A percentile compares a stretch with the other conserved stretches of the same genome.
Evolutionary conservation across 768 basidiomycete species (phyloP).

Genomic region (Lactarius quietus): DNA sequence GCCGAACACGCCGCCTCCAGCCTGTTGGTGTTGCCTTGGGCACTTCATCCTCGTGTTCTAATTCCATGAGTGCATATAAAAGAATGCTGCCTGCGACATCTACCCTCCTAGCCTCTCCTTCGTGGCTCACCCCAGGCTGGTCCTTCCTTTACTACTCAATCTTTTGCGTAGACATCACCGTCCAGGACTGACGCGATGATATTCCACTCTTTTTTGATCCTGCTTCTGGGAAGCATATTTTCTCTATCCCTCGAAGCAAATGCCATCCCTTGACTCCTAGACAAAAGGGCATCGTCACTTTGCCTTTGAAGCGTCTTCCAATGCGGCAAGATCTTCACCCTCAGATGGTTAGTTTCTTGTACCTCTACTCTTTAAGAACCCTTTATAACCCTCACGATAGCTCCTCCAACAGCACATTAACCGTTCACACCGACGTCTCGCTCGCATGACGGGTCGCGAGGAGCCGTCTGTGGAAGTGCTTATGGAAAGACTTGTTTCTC

Average conservation of each 20-base stretch:
- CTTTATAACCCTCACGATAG: conserved; percentile 35
- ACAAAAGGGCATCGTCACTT: conserved; percentile 36
- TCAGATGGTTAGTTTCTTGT: conserved; percentile 37
- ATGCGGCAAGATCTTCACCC: conserved; percentile 38
- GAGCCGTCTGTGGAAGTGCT: conserved; percentile 49
- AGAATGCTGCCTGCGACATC: background rate
- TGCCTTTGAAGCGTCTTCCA: conserved; percentile 41
- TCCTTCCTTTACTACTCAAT: background rate
- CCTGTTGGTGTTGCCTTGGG: background rate
- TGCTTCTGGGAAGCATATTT: conserved; percentile 52
- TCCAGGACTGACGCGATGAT: conserved; percentile 71
- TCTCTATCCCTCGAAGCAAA: conserved; percentile 39
- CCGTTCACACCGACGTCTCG: conserved; percentile 57
- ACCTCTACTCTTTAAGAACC: no score
- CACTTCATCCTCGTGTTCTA: conserved; percentile 1
- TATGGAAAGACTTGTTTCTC: conserved; percentile 41
- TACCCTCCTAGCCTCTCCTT: conserved; percentile 3
- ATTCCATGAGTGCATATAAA: background rate
- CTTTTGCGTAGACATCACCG: conserved; percentile 52
- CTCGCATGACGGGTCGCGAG: conserved; percentile 61
- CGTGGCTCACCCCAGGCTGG: conserved; percentile 8
- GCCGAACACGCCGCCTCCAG: background rate
- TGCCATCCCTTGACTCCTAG: conserved; percentile 41
- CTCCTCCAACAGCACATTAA: conserved; percentile 68
- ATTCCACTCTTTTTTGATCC: conserved; percentile 46